phyloP scores from a whole-genome alignment of 192 early-diverging fungal species.

The Coemansia sp. region DNA sequence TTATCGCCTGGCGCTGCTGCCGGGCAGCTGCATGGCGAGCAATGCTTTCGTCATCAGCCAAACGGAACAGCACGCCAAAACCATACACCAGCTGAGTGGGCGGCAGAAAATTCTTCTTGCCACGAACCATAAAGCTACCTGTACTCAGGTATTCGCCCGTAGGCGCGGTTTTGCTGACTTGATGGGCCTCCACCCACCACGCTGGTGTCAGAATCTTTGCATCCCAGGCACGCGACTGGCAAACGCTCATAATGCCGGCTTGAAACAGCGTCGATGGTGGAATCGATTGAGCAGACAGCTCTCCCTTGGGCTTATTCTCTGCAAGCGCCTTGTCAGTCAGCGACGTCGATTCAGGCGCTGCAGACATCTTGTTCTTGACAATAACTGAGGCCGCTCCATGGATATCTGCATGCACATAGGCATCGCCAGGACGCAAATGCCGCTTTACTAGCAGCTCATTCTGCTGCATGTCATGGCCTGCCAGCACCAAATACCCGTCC shows the following conservation, averaged over 20 bases:
- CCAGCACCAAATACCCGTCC: constrained; percentile 91
- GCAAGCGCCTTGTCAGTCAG: constrained; percentile 5
- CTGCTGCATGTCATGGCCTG: constrained; percentile 88
- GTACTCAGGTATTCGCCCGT: constrained; percentile 89
- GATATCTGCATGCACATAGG: constrained; percentile 90
- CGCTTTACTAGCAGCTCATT: constrained; percentile 88
- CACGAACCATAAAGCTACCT: constrained; percentile 90
- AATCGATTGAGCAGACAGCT: constrained; percentile 52
- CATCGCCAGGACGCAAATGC: constrained; percentile 67
- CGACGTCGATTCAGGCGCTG: constrained; percentile 15
- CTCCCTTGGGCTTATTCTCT: background rate
- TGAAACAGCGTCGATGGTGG: constrained; percentile 91
- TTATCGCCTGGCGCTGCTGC: constrained; percentile 49
- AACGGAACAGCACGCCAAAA: constrained; percentile 88
- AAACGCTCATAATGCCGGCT: constrained; percentile 94
- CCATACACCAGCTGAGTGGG: constrained; percentile 93
- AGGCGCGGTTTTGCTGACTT: constrained; percentile 86
- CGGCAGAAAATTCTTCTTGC: constrained; percentile 92
- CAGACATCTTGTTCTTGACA: constrained; percentile 71
- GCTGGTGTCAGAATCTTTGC: constrained; percentile 91
- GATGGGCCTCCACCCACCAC: constrained; percentile 88
- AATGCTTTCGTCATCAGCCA: constrained; percentile 76
- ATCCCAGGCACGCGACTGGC: constrained; percentile 94
- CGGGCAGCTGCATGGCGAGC: constrained; percentile 71
- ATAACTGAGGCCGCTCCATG: constrained; percentile 89